Evolutionary conservation across 352 stramenopile species (phyloP), one percentile per base, ranked within the genome.

Genomic region (Saprolegnia parasitica): DNA sequence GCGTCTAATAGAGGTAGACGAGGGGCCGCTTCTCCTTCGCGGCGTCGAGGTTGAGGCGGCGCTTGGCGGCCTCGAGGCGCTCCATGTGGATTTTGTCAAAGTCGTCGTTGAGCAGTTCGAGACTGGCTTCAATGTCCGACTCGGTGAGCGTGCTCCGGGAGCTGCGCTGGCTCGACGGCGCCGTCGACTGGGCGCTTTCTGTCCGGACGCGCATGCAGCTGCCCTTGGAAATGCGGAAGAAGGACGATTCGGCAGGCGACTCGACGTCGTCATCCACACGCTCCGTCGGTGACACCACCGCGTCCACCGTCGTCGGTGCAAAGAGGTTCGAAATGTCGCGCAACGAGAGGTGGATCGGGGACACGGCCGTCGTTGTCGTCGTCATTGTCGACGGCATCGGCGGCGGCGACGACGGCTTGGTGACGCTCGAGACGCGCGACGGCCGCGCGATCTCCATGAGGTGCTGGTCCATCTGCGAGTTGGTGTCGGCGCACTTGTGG

Each of bases 161-260:
- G 35, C 52, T 60, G 35, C 52, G 52, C 35, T 60, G 52, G 35
- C 52, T 60, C 35, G 52, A 60, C 9, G 52, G 52, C 16, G 52
- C 52, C 35, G 52, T 60, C 13, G 52, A 60, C 24, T 26, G 11
- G 1, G 52, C 11, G 35, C 52, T 60, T 8, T 60, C 3, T 35
- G 52, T 60, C 3, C 52, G 52, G 11, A 60, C 52, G 20, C 52
- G 52, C 52, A 60, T 60, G 35, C 52, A 60, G 35, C 35, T 60
- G 52, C 52, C 52, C 24, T 60, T 60, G 52, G 52, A 60, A 24
- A 60, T 60, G 9, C 52, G 52, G 35, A 60, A 60, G 35, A 60
- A 60, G 13, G 24, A 21, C 24, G 52, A 60, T n/a, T 60, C 52
- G 52, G 52, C 35, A n/a, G 52, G 52, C 35, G 52, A 60, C 35